A percentile compares a stretch with the other conserved stretches of the same genome.
phyloP scores from a whole-genome alignment of 2,329 filamentous ascomycete genomes.

The Gaeumannomyces sp. region DNA sequence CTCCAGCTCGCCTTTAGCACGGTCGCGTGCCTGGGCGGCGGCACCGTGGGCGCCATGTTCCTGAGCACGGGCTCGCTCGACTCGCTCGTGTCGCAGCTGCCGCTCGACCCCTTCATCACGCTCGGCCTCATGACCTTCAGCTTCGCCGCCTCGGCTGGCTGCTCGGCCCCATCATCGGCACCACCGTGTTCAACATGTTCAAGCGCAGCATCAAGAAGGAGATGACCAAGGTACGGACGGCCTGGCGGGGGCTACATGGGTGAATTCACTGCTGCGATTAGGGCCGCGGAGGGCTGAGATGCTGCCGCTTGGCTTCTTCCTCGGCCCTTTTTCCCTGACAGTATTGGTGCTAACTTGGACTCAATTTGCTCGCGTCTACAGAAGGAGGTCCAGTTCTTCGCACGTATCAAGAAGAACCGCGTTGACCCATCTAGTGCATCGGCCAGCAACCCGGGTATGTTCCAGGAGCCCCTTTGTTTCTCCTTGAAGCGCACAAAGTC shows the following conservation, averaged over 20 bases:
- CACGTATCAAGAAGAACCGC: slow-evolving; percentile 82
- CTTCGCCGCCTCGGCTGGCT: slow-evolving; percentile 81
- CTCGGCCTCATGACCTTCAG: slow-evolving; percentile 74
- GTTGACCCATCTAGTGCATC: slow-evolving; percentile 88
- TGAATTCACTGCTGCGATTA: background rate
- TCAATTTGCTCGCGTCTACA: slow-evolving; percentile 23
- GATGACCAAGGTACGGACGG: slow-evolving; percentile 56
- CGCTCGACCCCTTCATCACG: slow-evolving; percentile 81
- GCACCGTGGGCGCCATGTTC: slow-evolving; percentile 56
- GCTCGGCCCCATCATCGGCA: slow-evolving; percentile 75
- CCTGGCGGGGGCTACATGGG: background rate
- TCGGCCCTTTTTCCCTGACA: background rate
- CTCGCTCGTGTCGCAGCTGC: slow-evolving; percentile 61
- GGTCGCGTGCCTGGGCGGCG: slow-evolving; percentile 54
- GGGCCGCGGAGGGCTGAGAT: no score
- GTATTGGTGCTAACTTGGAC: slow-evolving; percentile 4
- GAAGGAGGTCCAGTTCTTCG: slow-evolving; percentile 94
- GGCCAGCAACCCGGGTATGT: slow-evolving; percentile 71
- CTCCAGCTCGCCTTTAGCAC: slow-evolving; percentile 77
- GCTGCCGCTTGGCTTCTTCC: no score
- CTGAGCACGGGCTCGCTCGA: slow-evolving; percentile 70
- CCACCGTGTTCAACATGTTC: slow-evolving; percentile 68
- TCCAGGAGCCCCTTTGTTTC: background rate
- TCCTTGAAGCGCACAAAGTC: background rate
- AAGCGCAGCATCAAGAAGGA: slow-evolving; percentile 65